Base-by-base conservation (phyloP, 176 grass and related monocot genomes). In the Ensete glaucum region DNA sequence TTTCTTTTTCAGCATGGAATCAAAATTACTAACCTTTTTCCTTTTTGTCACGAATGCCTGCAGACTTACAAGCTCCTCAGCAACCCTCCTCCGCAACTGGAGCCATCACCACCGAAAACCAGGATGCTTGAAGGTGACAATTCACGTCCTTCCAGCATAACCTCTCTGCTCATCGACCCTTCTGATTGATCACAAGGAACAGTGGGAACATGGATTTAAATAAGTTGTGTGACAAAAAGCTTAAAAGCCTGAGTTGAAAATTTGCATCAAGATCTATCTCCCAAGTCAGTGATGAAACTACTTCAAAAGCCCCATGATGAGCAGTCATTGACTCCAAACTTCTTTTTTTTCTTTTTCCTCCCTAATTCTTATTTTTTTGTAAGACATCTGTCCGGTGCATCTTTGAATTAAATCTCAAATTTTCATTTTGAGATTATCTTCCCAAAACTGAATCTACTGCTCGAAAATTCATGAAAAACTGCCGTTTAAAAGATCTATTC, bases 61-160 rank as follows among this genome's bases (percentile, higher is more conserved):
- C 78, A 99, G 95, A 86, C 66, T 71, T 82, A 51, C 82, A 84
- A 71, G 53, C 84, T 81, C 79, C 76, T 53, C 76, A 80, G 50
- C 73, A 71, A 53, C 49, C 73, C 19, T 67, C 93, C 67, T 24
- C 57, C 51, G 13, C 24, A 25, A 25, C 24, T 29, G 73, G 78
- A 76, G 79, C 53, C 70, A 59, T 81, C 73, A 73, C 20, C 73
- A 73, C 20, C 51, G 76, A 82, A 26, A 59, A 74, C 43, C 66
- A 63, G 29, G 78, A 82, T 82, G 67, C 71, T 15, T 81, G 76
- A 76, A 80, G 43, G 62, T 55, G 71, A 15, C 71, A 23, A 54
- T 25, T 26, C n/a, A 54, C 52, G 29, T 74, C 72, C 34, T 58
- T 54, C 72, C 34, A 43, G 34, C 72, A 26, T 74, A 11, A 74